These are phyloP conservation scores for Podospora pseudocomata DNA, from an alignment of 495 filamentous ascomycete species.

Conservation along the genomic window DNA sequence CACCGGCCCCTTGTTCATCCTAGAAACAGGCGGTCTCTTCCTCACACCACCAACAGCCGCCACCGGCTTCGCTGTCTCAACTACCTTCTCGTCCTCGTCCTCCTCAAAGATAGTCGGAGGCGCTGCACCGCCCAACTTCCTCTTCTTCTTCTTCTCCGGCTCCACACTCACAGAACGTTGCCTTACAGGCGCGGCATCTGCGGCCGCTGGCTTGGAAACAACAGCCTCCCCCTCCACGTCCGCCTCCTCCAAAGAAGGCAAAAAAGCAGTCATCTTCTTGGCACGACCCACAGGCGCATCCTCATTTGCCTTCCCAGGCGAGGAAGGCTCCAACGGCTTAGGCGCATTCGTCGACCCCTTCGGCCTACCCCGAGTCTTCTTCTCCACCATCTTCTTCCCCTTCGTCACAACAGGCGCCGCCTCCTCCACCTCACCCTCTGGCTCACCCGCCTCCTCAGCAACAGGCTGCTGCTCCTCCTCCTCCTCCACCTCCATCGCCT, in stretches of 20 bases:
- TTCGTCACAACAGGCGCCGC: slow-evolving; percentile 1
- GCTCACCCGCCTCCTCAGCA: slow-evolving; percentile 1
- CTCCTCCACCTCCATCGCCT: not conserved
- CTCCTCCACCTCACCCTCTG: slow-evolving; percentile 22
- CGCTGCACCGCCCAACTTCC: slow-evolving; percentile 61
- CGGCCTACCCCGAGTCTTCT: slow-evolving; percentile 41
- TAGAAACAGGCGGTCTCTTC: slow-evolving; percentile 34
- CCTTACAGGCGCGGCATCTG: not conserved
- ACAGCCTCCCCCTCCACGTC: not conserved
- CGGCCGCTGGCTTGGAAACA: not conserved
- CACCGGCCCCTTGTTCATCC: slow-evolving; percentile 33
- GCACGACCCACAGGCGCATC: slow-evolving; percentile 17
- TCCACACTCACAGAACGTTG: slow-evolving; percentile 28
- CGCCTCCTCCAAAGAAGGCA: slow-evolving; percentile 3
- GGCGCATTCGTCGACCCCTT: slow-evolving; percentile 18
- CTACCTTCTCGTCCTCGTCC: slow-evolving; percentile 51
- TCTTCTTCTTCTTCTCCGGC: slow-evolving; percentile 64
- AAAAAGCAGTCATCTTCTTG: slow-evolving; percentile 23
- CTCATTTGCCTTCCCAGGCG: slow-evolving; percentile 52
- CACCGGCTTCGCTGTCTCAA: slow-evolving; percentile 15
- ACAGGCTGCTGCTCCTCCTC: slow-evolving; percentile 20
- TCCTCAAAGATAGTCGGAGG: slow-evolving; percentile 65
- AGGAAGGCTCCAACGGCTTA: slow-evolving; percentile 12
- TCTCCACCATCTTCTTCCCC: slow-evolving; percentile 16
- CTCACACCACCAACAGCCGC: slow-evolving; percentile 7